Evolutionary conservation across 2,329 filamentous ascomycete genomes (phyloP).

Genomic region (Ciborinia camelliae): DNA sequence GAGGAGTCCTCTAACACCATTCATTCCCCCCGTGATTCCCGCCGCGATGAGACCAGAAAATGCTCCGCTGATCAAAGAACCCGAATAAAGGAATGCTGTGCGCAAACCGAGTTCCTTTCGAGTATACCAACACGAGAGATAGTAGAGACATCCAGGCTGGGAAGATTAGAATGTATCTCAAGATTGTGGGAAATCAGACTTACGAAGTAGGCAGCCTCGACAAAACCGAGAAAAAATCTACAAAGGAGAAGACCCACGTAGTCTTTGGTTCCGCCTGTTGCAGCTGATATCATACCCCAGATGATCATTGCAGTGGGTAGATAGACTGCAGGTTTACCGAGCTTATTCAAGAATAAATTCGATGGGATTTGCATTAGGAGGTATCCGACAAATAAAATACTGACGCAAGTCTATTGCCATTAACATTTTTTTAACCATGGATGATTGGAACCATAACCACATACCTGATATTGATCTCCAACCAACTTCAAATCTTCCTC

Average conservation of each 20-base stretch:
- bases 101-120: slow-evolving; percentile 64
- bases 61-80: slow-evolving; percentile 65
- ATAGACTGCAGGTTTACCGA: slow-evolving; percentile 48
- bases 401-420: slow-evolving; percentile 40
- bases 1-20: slow-evolving; percentile 52
- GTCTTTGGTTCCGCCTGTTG: slow-evolving; percentile 47
- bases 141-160: slow-evolving; percentile 59
- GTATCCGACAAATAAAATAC: slow-evolving; percentile 42
- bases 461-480: slow-evolving; percentile 43
- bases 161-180: slow-evolving; percentile 12
- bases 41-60: slow-evolving; percentile 65
- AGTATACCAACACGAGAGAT: slow-evolving; percentile 65
- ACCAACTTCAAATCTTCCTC: slow-evolving; percentile 43
- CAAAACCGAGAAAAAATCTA: slow-evolving; percentile 50
- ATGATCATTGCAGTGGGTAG: slow-evolving; percentile 48
- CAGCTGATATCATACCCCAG: slow-evolving; percentile 49
- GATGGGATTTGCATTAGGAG: slow-evolving; percentile 46
- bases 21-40: slow-evolving; percentile 64
- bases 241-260: slow-evolving; percentile 46
- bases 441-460: slow-evolving; percentile 19
- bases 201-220: slow-evolving; percentile 56
- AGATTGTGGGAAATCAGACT: slow-evolving; percentile 3
- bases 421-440: neutral
- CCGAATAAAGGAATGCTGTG: slow-evolving; percentile 64
- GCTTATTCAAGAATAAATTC: slow-evolving; percentile 48